phyloP scores from a whole-genome alignment of 495 filamentous ascomycete species.

The Cercophora sp. region DNA sequence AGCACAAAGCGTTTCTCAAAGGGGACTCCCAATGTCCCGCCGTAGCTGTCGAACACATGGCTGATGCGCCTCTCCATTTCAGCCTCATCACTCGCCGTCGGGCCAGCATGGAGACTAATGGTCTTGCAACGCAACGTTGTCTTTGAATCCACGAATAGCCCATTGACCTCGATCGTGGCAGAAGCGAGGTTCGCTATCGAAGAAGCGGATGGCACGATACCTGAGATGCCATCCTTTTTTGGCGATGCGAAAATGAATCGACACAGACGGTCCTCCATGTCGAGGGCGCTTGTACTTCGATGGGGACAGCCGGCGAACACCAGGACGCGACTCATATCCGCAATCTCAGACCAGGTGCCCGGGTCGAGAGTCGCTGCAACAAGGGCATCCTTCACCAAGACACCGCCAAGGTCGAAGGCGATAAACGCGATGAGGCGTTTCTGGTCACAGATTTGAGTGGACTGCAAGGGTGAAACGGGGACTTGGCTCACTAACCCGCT shows the following conservation, averaged over 20 bases:
- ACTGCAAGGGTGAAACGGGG: not conserved
- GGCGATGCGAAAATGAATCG: constrained; percentile 7
- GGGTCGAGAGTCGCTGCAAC: constrained; percentile 4
- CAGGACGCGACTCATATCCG: constrained; percentile 15
- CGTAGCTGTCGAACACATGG: not conserved
- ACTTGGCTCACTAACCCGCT: not conserved
- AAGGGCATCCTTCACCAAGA: constrained; percentile 22
- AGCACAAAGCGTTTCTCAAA: constrained; percentile 4
- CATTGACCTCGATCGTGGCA: not conserved
- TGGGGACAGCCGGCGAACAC: constrained; percentile 21
- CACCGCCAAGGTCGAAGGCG: constrained; percentile 20
- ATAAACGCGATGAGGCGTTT: constrained; percentile 17
- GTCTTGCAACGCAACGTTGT: not conserved
- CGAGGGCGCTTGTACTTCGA: constrained; percentile 8
- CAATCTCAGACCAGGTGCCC: constrained; percentile 13
- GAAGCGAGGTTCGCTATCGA: not conserved
- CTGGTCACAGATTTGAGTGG: not conserved
- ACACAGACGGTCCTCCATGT: constrained; percentile 18
- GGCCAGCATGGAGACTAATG: constrained; percentile 1
- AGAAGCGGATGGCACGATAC: not conserved
- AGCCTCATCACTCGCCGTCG: not conserved
- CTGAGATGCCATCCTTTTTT: not conserved
- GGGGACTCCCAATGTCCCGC: constrained; percentile 2
- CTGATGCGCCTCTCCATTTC: not conserved
- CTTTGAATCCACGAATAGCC: not conserved